Percentiles rank a stretch among this genome's conserved stretches.
These are phyloP conservation scores for Coemansia sp. DNA, from an alignment of 192 early-diverging fungal genomes.

Conservation along the genomic window DNA sequence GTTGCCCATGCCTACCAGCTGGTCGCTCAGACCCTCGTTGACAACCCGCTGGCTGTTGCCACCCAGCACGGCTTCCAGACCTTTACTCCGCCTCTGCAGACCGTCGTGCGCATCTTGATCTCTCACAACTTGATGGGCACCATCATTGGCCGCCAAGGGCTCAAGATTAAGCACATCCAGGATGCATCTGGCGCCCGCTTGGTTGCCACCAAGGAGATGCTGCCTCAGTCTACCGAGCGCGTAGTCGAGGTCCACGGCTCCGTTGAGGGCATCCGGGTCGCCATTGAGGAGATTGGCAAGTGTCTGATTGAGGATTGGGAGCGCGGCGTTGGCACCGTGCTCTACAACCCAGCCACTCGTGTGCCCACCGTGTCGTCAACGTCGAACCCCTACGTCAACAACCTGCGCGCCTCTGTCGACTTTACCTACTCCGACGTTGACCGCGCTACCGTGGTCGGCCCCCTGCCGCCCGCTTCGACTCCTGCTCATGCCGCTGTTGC, in stretches of 20 bases:
- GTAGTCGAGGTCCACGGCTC: constrained; percentile 84
- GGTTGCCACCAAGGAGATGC: constrained; percentile 85
- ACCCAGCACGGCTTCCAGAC: constrained; percentile 49
- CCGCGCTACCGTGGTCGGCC: constrained; percentile 18
- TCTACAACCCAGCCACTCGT: constrained; percentile 74
- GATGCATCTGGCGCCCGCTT: constrained; percentile 83
- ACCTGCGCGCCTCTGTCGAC: constrained; percentile 42
- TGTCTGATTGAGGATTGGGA: constrained; percentile 83
- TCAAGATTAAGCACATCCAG: constrained; percentile 96
- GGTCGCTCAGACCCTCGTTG: constrained; percentile 73
- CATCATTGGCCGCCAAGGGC: constrained; percentile 90
- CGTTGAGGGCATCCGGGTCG: constrained; percentile 79
- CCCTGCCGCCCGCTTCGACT: constrained; percentile 16
- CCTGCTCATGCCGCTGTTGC: constrained; percentile 16
- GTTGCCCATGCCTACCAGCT: constrained; percentile 83
- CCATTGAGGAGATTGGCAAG: constrained; percentile 81
- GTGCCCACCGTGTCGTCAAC: constrained; percentile 52
- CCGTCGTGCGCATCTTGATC: constrained; percentile 83
- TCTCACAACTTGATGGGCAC: constrained; percentile 88
- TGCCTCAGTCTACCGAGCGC: constrained; percentile 92
- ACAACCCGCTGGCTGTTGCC: constrained; percentile 67
- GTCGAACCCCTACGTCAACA: constrained; percentile 55
- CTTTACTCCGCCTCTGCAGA: constrained; percentile 51
- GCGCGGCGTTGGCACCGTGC: constrained; percentile 76
- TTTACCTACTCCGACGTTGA: constrained; percentile 43